Base-by-base conservation (phyloP, 1,284 basidiomycete genomes). In the Cryptococcus maquisensis region DNA sequence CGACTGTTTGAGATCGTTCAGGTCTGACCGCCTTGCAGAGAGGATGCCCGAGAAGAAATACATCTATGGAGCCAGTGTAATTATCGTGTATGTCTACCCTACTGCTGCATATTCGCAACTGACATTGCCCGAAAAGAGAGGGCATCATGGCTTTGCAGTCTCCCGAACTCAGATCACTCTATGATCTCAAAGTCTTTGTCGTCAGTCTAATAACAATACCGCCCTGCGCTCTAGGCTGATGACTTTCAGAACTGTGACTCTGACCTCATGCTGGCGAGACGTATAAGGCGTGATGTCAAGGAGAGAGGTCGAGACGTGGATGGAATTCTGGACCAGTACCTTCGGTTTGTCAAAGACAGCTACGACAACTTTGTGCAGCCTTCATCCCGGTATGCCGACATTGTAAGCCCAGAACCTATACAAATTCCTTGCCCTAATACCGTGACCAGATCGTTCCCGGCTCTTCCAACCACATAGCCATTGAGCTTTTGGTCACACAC, bases 321-420 rank as follows among this genome's bases (percentile, higher is more conserved):
- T 1, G 93, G 94, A 3, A 84, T 97, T 49, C 80, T 98, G 15
- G 87, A 94, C 65, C 95, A 98, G 61, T 73, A 95, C 67, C 81
- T 95, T 36, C 86, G 90, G 45, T 95, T 87, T 68, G 94, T 96
- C 64, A 95, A 95, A 70, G 90, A 89, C 3, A 86, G 90, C 9
- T 96, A 88, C 65, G 95, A 98, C 73, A 89, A 91, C 70, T 96
- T 94, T 63, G 92, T 98, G n/a, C 83, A 84, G 45, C 93, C 93
- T 0, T 90, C 89, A 2, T 83, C 90, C 13, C 82, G 85, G 39
- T 82, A 87, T 70, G 93, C 94, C 3, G 92, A 98, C 68, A 89
- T 95, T 47, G 90, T 91, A 61, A 67, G 84, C 21, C 20, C 18
- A 21, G 15, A n/a, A 10, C 3, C 23, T 42, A 39, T 52, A 16